A percentile compares a stretch with the other conserved stretches of the same genome.
These are phyloP conservation scores for Corynespora cassiicola DNA, from an alignment of 2,329 filamentous ascomycete genomes.

Conservation along the genomic window DNA sequence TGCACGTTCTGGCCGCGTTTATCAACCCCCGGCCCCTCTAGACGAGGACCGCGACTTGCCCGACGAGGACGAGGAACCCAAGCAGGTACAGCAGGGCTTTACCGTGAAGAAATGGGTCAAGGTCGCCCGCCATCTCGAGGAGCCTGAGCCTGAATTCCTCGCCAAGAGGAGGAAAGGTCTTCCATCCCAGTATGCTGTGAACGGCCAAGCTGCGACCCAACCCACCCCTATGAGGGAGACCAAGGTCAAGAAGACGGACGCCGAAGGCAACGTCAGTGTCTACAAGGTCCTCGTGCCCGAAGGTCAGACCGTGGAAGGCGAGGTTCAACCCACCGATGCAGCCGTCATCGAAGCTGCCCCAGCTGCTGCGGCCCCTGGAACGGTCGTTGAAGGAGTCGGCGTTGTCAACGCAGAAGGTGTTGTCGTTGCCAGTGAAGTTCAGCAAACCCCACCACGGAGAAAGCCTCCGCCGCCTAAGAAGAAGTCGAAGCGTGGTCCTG, in stretches of 20 bases:
- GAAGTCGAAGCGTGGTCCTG: slow-evolving; percentile 79
- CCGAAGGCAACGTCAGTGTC: slow-evolving; percentile 78
- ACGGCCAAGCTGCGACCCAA: slow-evolving; percentile 22
- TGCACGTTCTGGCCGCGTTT: slow-evolving; percentile 77
- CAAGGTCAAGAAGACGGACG: slow-evolving; percentile 79
- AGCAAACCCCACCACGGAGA: slow-evolving; percentile 61
- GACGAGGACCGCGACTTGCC: slow-evolving; percentile 65
- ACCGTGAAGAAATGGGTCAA: slow-evolving; percentile 64
- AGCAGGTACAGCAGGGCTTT: slow-evolving; percentile 58
- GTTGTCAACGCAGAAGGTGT: slow-evolving; percentile 68
- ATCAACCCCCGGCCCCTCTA: slow-evolving; percentile 73
- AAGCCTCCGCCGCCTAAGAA: slow-evolving; percentile 79
- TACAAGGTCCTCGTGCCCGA: slow-evolving; percentile 84
- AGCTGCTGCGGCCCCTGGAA: slow-evolving; percentile 62
- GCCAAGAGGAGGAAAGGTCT: slow-evolving; percentile 68
- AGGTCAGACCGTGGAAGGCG: slow-evolving; percentile 80
- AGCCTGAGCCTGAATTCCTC: slow-evolving; percentile 66
- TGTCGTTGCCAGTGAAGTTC: slow-evolving; percentile 58
- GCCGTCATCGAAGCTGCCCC: slow-evolving; percentile 52
- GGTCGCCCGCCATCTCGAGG: slow-evolving; percentile 63
- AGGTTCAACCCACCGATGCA: slow-evolving; percentile 69
- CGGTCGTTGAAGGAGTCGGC: slow-evolving; percentile 64
- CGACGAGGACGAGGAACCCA: slow-evolving; percentile 51
- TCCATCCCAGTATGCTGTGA: slow-evolving; percentile 49
- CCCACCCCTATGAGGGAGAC: slow-evolving; percentile 71